Percentiles rank a stretch among this genome's conserved stretches.
phyloP scores from a whole-genome alignment of 371 early-diverging fungal species.

The Batkoa obscura region DNA sequence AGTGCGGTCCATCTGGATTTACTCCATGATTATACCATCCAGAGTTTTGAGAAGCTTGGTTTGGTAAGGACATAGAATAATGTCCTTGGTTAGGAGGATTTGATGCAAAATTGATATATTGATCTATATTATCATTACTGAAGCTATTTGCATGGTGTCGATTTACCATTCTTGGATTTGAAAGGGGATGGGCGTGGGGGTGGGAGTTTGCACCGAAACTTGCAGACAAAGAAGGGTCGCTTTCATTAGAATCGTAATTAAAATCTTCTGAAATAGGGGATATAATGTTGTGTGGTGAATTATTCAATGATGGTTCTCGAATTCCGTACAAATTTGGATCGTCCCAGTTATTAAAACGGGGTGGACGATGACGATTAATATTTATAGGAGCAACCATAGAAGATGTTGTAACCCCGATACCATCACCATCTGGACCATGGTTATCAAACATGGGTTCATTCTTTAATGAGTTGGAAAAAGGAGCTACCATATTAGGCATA shows the following conservation, averaged over 20 bases:
- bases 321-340: background rate
- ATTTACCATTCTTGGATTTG: background rate
- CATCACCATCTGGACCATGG: background rate
- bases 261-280: constrained; percentile 4
- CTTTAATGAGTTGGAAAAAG: background rate
- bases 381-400: background rate
- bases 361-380: background rate
- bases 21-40: background rate
- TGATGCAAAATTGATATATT: too few relatives aligned
- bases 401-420: background rate
- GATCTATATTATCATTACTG: background rate
- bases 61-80: constrained; percentile 1
- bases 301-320: background rate
- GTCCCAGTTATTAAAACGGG: background rate
- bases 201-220: background rate
- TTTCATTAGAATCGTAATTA: background rate
- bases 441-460: background rate
- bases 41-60: constrained; percentile 1
- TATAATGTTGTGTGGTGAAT: constrained; percentile 1
- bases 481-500: constrained; percentile 1
- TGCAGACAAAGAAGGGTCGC: background rate
- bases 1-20: background rate
- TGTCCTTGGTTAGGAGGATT: background rate
- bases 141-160: background rate
- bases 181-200: background rate